phyloP scores from a whole-genome alignment of 768 basidiomycete species.

The Albatrellus ellisii region DNA sequence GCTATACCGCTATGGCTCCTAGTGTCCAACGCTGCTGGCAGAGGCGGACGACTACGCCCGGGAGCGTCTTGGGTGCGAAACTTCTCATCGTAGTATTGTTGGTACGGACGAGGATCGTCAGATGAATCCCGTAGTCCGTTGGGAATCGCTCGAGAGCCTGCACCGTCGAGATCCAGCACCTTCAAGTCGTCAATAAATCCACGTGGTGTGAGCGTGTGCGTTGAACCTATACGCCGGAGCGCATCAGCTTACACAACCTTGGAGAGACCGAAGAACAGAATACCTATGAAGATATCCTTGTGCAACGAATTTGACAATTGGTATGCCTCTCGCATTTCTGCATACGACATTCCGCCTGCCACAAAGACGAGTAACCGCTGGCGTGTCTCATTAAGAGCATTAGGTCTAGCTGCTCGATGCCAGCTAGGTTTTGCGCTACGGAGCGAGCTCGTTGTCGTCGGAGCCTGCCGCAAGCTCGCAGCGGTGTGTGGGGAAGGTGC shows the following conservation, averaged over 20 bases:
- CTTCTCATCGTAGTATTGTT: constrained; percentile 71
- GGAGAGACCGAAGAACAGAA: constrained; percentile 5
- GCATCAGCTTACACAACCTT: neutral
- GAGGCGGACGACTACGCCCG: constrained; percentile 30
- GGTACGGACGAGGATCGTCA: constrained; percentile 38
- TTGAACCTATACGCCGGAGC: constrained; percentile 51
- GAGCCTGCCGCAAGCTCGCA: constrained; percentile 35
- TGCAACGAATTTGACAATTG: constrained; percentile 58
- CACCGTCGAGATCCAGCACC: constrained; percentile 76
- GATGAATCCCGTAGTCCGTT: constrained; percentile 48
- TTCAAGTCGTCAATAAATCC: constrained; percentile 81
- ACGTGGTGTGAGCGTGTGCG: constrained; percentile 73
- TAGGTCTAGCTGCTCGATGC: constrained; percentile 63
- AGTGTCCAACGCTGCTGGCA: constrained; percentile 23
- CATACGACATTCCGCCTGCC: constrained; percentile 92
- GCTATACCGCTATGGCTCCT: constrained; percentile 16
- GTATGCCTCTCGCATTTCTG: constrained; percentile 86
- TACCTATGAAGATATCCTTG: constrained; percentile 90
- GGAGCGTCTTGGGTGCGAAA: constrained; percentile 60
- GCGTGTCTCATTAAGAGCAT: constrained; percentile 29
- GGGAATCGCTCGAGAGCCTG: constrained; percentile 60
- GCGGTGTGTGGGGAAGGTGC: constrained; percentile 39
- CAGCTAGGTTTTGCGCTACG: constrained; percentile 84
- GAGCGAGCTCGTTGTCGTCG: constrained; percentile 45
- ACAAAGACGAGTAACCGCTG: constrained; percentile 84